Evolutionary conservation across 2,329 filamentous ascomycete genomes (phyloP).

Genomic region (Zymoseptoria ardabiliae): DNA sequence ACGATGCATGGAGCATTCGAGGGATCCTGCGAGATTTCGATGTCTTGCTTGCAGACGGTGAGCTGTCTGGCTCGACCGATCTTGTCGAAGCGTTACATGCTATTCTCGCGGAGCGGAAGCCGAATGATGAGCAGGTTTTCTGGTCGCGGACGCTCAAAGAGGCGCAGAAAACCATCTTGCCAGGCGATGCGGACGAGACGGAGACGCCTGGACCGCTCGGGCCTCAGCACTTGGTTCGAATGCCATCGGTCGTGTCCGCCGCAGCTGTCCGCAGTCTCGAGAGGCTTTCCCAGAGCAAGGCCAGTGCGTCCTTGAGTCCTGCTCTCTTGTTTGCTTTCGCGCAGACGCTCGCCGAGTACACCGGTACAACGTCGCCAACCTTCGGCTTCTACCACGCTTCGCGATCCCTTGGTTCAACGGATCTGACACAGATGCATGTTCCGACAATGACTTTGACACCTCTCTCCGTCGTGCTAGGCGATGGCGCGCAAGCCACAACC

Average conservation of each 20-base stretch:
- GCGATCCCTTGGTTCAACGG: not conserved
- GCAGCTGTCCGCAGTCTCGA: not conserved
- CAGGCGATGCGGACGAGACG: not conserved
- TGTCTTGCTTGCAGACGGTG: not conserved
- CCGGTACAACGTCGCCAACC: slow-evolving; percentile 4
- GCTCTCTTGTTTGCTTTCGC: slow-evolving; percentile 12
- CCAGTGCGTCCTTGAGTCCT: slow-evolving; percentile 7
- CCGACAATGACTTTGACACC: slow-evolving; percentile 8
- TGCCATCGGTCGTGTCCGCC: slow-evolving; percentile 1
- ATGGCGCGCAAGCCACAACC: not conserved
- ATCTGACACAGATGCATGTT: slow-evolving; percentile 7
- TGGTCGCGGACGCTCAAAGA: slow-evolving; percentile 5
- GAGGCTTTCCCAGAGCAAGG: not conserved
- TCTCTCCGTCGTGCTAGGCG: slow-evolving; percentile 6
- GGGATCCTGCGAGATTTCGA: slow-evolving; percentile 2
- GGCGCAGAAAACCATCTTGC: slow-evolving; percentile 5
- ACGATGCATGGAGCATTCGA: slow-evolving; percentile 14
- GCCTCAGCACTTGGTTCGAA: slow-evolving; percentile 7
- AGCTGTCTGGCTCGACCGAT: slow-evolving; percentile 3
- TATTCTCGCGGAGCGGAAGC: not conserved
- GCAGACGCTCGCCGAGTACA: slow-evolving; percentile 2
- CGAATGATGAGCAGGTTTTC: slow-evolving; percentile 4
- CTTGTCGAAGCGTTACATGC: slow-evolving; percentile 3
- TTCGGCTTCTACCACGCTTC: slow-evolving; percentile 12
- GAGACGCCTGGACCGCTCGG: not conserved